phyloP scores from a whole-genome alignment of 2,329 filamentous ascomycete species.

The Aspergillus fumigatiaffinis region DNA sequence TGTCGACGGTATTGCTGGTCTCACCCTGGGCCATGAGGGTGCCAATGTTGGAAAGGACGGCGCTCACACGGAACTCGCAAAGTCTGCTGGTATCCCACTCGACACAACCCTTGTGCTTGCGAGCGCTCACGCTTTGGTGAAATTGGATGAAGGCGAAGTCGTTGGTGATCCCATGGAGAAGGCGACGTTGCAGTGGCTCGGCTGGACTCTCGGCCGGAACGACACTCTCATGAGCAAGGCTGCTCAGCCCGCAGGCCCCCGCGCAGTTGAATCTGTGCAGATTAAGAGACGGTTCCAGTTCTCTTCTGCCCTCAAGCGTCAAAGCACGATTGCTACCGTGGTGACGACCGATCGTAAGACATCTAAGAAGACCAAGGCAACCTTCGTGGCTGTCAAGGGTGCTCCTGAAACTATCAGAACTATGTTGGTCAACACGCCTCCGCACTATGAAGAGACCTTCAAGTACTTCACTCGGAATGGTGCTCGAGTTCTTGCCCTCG shows the following conservation, averaged over 20 bases:
- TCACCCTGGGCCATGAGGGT: constrained; percentile 66
- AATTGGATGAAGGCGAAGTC: constrained; percentile 92
- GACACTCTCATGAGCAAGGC: constrained; percentile 72
- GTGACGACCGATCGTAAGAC: constrained; percentile 66
- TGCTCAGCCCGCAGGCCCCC: constrained; percentile 38
- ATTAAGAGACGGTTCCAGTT: constrained; percentile 98
- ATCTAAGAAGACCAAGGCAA: constrained; percentile 73
- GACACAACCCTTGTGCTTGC: constrained; percentile 91
- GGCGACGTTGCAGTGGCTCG: constrained; percentile 81
- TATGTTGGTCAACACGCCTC: constrained; percentile 78
- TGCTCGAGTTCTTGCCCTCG: constrained; percentile 87
- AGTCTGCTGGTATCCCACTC: constrained; percentile 65
- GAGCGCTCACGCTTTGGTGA: constrained; percentile 91
- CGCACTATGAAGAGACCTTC: constrained; percentile 94
- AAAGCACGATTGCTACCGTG: constrained; percentile 88
- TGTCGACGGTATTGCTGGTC: constrained; percentile 91
- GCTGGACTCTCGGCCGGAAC: constrained; percentile 88
- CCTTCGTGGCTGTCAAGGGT: constrained; percentile 93
- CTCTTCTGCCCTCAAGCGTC: constrained; percentile 90
- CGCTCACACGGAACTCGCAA: constrained; percentile 73
- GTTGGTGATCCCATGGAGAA: constrained; percentile 99
- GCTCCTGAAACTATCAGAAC: constrained; percentile 95
- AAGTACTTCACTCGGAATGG: constrained; percentile 97
- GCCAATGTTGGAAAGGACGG: constrained; percentile 71
- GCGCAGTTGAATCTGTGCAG: constrained; percentile 68